phyloP scores from a whole-genome alignment of 495 filamentous ascomycete species.

The Aspergillus biplanus region DNA sequence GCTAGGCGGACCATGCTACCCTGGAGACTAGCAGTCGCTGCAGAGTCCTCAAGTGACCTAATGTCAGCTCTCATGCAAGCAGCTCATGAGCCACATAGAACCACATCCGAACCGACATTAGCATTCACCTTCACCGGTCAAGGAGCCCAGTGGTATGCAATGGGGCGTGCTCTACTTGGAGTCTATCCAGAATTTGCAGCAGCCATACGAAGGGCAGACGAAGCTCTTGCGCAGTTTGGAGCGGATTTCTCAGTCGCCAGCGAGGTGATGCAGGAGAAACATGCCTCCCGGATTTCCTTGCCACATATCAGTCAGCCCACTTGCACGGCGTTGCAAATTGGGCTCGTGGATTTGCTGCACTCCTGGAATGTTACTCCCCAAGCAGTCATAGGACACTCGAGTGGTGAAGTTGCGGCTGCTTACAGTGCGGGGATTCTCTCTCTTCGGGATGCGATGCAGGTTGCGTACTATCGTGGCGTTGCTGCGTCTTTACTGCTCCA shows the following conservation, averaged over 20 bases:
- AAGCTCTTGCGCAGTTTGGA: slow-evolving; percentile 15
- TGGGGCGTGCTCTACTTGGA: too few relatives aligned
- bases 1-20: not conserved
- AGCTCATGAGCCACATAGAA: not conserved
- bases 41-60: not conserved
- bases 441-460: slow-evolving; percentile 46
- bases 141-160: slow-evolving; percentile 67
- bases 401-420: slow-evolving; percentile 43
- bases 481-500: too few relatives aligned
- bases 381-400: slow-evolving; percentile 43
- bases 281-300: slow-evolving; percentile 36
- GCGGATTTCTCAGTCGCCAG: not conserved
- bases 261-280: not conserved
- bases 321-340: slow-evolving; percentile 37
- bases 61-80: not conserved
- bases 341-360: slow-evolving; percentile 31
- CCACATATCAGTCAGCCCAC: too few relatives aligned
- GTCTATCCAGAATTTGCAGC: too few relatives aligned
- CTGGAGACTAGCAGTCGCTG: not conserved
- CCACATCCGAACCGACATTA: slow-evolving; percentile 13
- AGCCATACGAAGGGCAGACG: too few relatives aligned
- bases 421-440: slow-evolving; percentile 38
- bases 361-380: slow-evolving; percentile 25
- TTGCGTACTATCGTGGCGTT: slow-evolving; percentile 60
- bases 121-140: slow-evolving; percentile 59